Evolutionary conservation across 148 eudicot genomes (phyloP).

Genomic region (Rhododendron vialii): DNA sequence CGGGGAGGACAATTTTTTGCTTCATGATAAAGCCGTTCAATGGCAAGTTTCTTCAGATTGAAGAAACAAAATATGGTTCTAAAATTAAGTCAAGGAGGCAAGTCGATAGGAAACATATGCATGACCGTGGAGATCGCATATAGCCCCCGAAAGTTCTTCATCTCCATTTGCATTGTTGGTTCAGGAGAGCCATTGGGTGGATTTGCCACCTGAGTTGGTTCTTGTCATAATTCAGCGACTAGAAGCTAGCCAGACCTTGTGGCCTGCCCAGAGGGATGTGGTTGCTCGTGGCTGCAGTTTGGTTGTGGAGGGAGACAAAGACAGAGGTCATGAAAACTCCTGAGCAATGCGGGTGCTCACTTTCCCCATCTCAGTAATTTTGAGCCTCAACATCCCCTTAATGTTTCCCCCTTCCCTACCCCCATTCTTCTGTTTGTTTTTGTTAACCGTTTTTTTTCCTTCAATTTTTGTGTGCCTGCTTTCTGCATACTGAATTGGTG

Average conservation of each 20-base stretch:
- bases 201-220: conserved; percentile 49
- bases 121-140: conserved; percentile 23
- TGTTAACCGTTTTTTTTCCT: neutral
- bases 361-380: conserved; percentile 53
- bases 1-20: neutral
- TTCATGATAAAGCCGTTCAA: conserved; percentile 21
- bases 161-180: conserved; percentile 11
- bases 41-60: conserved; percentile 20
- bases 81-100: conserved; percentile 13
- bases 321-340: conserved; percentile 41
- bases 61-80: conserved; percentile 1
- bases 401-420: neutral
- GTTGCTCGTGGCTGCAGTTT: conserved; percentile 42
- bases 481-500: neutral
- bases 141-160: conserved; percentile 29
- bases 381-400: neutral
- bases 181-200: conserved; percentile 35
- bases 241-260: conserved; percentile 33
- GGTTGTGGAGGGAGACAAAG: conserved; percentile 33
- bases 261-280: conserved; percentile 47
- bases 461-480: neutral
- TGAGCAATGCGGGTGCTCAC: conserved; percentile 54
- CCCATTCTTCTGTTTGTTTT: neutral
- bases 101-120: conserved; percentile 18
- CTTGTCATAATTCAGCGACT: conserved; percentile 38